Evolutionary conservation across 2,329 filamentous ascomycete species (phyloP).

Genomic region (Cladosporium sp.): DNA sequence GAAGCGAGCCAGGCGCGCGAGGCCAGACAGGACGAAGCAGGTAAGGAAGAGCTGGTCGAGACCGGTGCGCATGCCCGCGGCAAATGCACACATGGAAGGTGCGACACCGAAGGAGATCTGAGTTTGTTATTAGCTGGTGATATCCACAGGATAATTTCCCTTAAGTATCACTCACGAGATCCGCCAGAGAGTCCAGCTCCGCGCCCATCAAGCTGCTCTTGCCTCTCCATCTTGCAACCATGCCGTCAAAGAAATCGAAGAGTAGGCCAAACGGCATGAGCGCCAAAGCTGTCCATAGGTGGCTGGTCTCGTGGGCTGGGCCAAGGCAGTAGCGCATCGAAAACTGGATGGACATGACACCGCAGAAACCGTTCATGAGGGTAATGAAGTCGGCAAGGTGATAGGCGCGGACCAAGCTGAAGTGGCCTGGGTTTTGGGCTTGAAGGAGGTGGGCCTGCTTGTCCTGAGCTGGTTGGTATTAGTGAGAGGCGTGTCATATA

Average conservation of each 20-base stretch:
- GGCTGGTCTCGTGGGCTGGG: slow-evolving; percentile 57
- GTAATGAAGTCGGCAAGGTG: slow-evolving; percentile 81
- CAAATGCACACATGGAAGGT: slow-evolving; percentile 83
- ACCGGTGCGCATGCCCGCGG: slow-evolving; percentile 80
- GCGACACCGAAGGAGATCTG: slow-evolving; percentile 95
- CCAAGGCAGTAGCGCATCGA: slow-evolving; percentile 90
- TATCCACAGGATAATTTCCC: neutral
- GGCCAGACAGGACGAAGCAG: slow-evolving; percentile 91
- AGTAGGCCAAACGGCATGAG: slow-evolving; percentile 93
- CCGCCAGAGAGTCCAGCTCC: slow-evolving; percentile 92
- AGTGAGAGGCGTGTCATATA: neutral
- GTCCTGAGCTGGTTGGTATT: slow-evolving; percentile 56
- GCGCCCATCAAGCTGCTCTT: slow-evolving; percentile 98
- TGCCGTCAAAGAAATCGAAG: slow-evolving; percentile 98
- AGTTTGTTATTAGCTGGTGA: slow-evolving; percentile 6
- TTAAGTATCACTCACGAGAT: slow-evolving; percentile 61
- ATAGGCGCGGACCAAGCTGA: slow-evolving; percentile 60
- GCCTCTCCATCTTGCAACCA: slow-evolving; percentile 91
- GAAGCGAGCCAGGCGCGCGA: slow-evolving; percentile 92
- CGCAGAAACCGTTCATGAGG: slow-evolving; percentile 83
- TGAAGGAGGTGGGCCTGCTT: slow-evolving; percentile 76
- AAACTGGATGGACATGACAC: slow-evolving; percentile 92
- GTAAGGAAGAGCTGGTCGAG: slow-evolving; percentile 78
- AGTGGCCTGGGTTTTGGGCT: slow-evolving; percentile 67
- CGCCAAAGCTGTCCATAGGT: slow-evolving; percentile 78